Conservation (phyloP, 768 basidiomycete species). For the Rubroboletus pulcherrimus region DNA sequence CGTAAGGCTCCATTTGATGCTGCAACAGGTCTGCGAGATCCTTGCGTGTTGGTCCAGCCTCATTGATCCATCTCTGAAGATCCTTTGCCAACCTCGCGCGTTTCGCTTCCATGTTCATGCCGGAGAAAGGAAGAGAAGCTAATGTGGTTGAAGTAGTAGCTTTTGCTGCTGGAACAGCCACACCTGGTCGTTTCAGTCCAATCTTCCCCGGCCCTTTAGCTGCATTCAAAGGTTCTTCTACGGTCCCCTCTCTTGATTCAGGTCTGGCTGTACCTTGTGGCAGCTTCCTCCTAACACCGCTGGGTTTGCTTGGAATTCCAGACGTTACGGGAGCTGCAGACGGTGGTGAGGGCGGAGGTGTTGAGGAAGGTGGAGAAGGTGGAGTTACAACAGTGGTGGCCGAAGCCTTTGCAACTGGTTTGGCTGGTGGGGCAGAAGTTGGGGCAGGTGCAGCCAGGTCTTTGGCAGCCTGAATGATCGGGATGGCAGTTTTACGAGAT, state of each 20-base stretch:
- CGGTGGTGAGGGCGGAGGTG: conserved; percentile 47
- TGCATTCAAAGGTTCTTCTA: conserved; percentile 32
- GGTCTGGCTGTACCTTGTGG: conserved; percentile 55
- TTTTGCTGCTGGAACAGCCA: conserved; percentile 30
- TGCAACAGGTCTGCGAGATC: conserved; percentile 85
- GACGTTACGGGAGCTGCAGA: conserved; percentile 32
- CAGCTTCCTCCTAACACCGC: conserved; percentile 68
- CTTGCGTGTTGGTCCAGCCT: conserved; percentile 76
- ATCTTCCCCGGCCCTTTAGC: conserved; percentile 35
- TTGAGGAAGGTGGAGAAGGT: conserved; percentile 26
- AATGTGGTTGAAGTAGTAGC: conserved; percentile 31
- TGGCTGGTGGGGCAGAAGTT: conserved; percentile 28
- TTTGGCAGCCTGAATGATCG: conserved; percentile 84
- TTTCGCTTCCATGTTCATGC: conserved; percentile 44
- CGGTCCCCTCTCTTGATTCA: conserved; percentile 39
- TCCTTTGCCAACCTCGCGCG: conserved; percentile 71
- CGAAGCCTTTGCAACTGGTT: conserved; percentile 26
- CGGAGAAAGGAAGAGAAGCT: conserved; percentile 33
- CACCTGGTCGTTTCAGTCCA: conserved; percentile 45
- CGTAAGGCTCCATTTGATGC: conserved; percentile 86
- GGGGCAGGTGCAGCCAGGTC: conserved; percentile 35
- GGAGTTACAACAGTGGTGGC: conserved; percentile 21
- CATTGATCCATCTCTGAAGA: conserved; percentile 77
- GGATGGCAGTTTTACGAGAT: conserved; percentile 76
- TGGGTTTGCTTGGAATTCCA: conserved; percentile 40